Evolutionary conservation across 2,329 filamentous ascomycete species (phyloP).

Genomic region (Hymenoscyphus linearis): DNA sequence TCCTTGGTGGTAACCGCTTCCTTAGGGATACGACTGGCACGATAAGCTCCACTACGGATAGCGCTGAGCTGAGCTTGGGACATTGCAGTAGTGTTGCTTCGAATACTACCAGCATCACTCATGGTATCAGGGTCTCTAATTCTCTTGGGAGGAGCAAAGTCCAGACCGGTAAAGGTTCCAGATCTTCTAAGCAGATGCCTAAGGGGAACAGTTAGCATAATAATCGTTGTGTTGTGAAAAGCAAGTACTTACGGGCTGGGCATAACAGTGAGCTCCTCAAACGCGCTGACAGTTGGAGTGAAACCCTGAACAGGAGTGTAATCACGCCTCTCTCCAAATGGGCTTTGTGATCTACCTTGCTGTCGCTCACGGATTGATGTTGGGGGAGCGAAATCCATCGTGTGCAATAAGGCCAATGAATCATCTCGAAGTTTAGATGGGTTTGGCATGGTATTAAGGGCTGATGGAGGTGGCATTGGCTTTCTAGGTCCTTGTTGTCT

Average conservation of each 20-base stretch:
- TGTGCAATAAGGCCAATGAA: constrained; percentile 59
- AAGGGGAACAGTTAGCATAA: constrained; percentile 27
- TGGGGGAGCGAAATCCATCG: constrained; percentile 85
- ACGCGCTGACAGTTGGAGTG: constrained; percentile 75
- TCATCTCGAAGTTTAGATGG: constrained; percentile 82
- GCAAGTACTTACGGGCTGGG: constrained; percentile 77
- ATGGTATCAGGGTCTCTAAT: constrained; percentile 57
- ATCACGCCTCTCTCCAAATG: constrained; percentile 58
- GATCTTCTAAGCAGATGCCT: constrained; percentile 73
- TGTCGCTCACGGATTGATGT: constrained; percentile 59
- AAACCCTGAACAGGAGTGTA: constrained; percentile 72
- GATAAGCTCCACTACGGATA: constrained; percentile 64
- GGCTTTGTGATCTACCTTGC: constrained; percentile 63
- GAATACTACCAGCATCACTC: constrained; percentile 63
- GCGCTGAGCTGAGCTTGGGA: constrained; percentile 52
- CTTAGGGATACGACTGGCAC: constrained; percentile 60
- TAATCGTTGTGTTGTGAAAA: background rate
- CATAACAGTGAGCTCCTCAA: constrained; percentile 78
- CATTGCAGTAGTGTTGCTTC: constrained; percentile 58
- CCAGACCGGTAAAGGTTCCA: constrained; percentile 69
- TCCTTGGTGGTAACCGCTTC: constrained; percentile 61
- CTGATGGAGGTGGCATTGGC: constrained; percentile 64
- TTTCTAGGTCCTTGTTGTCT: constrained; percentile 37
- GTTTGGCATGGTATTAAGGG: constrained; percentile 73
- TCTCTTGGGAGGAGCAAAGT: constrained; percentile 74